Conservation (phyloP, 129 eudicot species). For the Tanacetum coccineum region DNA sequence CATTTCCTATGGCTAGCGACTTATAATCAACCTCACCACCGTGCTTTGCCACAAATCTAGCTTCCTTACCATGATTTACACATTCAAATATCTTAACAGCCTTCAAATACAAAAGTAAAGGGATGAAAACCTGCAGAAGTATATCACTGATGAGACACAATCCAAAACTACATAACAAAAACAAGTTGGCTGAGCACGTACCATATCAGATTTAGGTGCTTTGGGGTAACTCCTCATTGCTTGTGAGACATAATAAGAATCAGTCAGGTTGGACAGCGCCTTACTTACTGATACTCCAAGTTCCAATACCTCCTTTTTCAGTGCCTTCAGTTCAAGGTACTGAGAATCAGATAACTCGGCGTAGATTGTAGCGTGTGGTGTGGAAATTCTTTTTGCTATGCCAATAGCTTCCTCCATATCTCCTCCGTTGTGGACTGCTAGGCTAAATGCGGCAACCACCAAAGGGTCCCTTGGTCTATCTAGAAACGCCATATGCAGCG, state of each 20-base stretch:
- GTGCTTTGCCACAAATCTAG: constrained; percentile 53
- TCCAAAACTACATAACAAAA: not conserved
- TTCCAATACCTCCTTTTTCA: constrained; percentile 47
- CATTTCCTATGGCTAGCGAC: constrained; percentile 54
- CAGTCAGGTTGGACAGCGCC: constrained; percentile 57
- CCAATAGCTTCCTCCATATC: constrained; percentile 65
- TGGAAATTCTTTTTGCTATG: constrained; percentile 52
- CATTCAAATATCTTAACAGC: constrained; percentile 73
- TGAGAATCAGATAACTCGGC: constrained; percentile 55
- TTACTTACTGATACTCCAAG: constrained; percentile 52
- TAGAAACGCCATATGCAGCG: constrained; percentile 69
- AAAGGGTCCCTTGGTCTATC: constrained; percentile 63
- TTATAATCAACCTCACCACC: constrained; percentile 67
- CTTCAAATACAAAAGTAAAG: constrained; percentile 50
- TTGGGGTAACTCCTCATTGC: constrained; percentile 70
- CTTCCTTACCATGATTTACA: constrained; percentile 47
- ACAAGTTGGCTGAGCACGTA: constrained; percentile 20
- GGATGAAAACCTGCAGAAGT: constrained; percentile 64
- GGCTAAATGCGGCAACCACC: constrained; percentile 72
- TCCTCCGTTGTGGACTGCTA: constrained; percentile 84
- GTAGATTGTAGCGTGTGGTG: constrained; percentile 37
- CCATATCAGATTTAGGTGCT: constrained; percentile 81
- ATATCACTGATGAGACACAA: constrained; percentile 1
- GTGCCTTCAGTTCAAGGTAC: constrained; percentile 30
- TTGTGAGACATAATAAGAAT: constrained; percentile 52